Percentiles rank a stretch among this genome's conserved stretches.
Conservation (phyloP, 1,139 yeast species). For the Suhomyces kunorum region DNA sequence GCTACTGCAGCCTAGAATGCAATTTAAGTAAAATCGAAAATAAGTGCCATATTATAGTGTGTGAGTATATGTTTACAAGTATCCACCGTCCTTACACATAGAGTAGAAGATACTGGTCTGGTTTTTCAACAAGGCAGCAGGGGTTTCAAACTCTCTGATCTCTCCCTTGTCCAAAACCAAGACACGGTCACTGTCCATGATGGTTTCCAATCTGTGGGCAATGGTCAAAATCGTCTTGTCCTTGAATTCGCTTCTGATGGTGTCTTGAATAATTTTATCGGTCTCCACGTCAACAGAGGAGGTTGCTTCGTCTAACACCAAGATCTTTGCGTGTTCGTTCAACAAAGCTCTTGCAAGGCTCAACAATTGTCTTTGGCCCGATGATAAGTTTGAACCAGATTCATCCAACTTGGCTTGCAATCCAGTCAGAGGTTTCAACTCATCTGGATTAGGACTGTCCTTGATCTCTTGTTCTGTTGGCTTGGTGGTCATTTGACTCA, state of each 20-base stretch:
- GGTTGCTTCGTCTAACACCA: conserved; percentile 30
- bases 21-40: neutral
- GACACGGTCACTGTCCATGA: conserved; percentile 29
- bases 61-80: conserved; percentile 13
- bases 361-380: conserved; percentile 41
- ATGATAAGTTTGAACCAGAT: conserved; percentile 39
- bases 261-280: conserved; percentile 28
- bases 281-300: conserved; percentile 32
- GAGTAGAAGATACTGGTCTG: conserved; percentile 22
- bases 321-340: conserved; percentile 26
- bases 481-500: conserved; percentile 30
- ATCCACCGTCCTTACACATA: conserved; percentile 26
- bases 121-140: conserved; percentile 21
- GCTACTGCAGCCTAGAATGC: too few relatives aligned
- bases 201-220: conserved; percentile 30
- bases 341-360: conserved; percentile 41
- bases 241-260: conserved; percentile 25
- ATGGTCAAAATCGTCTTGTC: conserved; percentile 29
- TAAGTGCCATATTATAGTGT: neutral
- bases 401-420: conserved; percentile 29
- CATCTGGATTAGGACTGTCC: conserved; percentile 19
- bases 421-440: conserved; percentile 17
- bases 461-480: conserved; percentile 24
- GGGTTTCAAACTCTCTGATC: conserved; percentile 26
- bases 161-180: conserved; percentile 28